Evolutionary conservation across 768 basidiomycete genomes (phyloP).

Genomic region (Boletus rubescentipes): DNA sequence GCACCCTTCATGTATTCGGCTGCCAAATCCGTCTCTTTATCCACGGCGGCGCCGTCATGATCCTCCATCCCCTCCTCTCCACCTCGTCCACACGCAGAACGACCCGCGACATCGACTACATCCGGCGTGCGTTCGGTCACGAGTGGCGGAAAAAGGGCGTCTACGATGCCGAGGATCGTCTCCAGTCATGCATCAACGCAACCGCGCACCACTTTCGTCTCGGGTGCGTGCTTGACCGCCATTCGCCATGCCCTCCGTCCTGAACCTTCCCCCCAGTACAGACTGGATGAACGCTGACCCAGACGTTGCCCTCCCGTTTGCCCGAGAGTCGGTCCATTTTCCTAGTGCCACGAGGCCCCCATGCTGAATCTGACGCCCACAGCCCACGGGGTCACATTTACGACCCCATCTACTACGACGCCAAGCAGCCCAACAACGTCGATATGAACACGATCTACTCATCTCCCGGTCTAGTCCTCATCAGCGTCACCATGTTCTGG

Average conservation of each 20-base stretch:
- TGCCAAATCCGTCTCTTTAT: slow-evolving; percentile 57
- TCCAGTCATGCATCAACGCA: slow-evolving; percentile 53
- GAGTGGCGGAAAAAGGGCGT: slow-evolving; percentile 53
- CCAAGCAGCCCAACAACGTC: slow-evolving; percentile 51
- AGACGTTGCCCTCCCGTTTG: slow-evolving; percentile 68
- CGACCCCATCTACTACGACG: slow-evolving; percentile 62
- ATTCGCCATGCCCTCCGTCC: neutral
- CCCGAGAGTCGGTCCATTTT: slow-evolving; percentile 48
- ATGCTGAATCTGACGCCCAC: slow-evolving; percentile 6
- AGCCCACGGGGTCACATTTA: slow-evolving; percentile 34
- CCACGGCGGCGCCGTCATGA: slow-evolving; percentile 75
- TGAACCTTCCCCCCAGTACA: slow-evolving; percentile 16
- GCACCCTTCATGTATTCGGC: slow-evolving; percentile 47
- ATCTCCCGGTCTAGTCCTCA: slow-evolving; percentile 51
- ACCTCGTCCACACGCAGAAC: slow-evolving; percentile 43
- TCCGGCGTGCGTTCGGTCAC: slow-evolving; percentile 56
- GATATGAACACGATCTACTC: slow-evolving; percentile 56
- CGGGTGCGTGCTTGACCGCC: slow-evolving; percentile 48
- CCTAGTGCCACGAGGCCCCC: slow-evolving; percentile 1
- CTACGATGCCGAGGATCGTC: slow-evolving; percentile 50
- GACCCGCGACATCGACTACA: slow-evolving; percentile 70
- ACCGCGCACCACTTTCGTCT: slow-evolving; percentile 49
- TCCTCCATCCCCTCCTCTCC: slow-evolving; percentile 51
- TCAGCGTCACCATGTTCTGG: slow-evolving; percentile 72
- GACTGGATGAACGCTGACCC: slow-evolving; percentile 83